Evolutionary conservation across 495 filamentous ascomycete genomes (phyloP), one percentile per base, ranked within the genome.

Genomic region (Halenospora varia): DNA sequence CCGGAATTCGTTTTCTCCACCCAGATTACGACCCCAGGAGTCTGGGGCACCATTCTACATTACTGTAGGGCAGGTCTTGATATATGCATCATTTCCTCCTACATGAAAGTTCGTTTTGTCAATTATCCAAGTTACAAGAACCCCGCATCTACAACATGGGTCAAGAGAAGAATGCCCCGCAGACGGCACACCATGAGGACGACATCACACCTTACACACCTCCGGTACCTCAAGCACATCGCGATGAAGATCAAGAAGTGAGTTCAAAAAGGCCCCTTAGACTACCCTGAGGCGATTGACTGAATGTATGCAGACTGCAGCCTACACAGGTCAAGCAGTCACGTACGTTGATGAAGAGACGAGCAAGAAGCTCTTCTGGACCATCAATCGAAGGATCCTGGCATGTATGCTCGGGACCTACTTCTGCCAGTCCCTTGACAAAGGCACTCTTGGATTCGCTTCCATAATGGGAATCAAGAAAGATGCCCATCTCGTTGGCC

Each of bases 371-470:
- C 53, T 65, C 2, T 67, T 65, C 52, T 68, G 65, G 65, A 61
- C 53, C 2, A 45, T 68, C 18, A 65, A 68, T 49, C 60, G 48
- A 41, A 53, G 60, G 25, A 66, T 66, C 39, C 41, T 68, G 24
- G 60, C 51, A 10, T 56, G 48, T 51, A 67, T 67, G 62, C 50
- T 67, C 2, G 65, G 59, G 41, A 61, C 59, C 2, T 63, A 63
- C 29, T 59, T 60, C 49, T 61, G 59, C 25, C 59, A 61, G 19
- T 61, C 59, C 8, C 29, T 61, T 9, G 59, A 61, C 41, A 61
- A 82, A 60, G 81, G 77, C 0, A 81, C 78, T 0, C 64, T 82
- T 1, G 79, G 77, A 0, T 81, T 81, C 55, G 76, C 77, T 2
- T 79, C 73, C 61, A 62, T 83, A 13, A 82, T 82, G 80, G 79